Evolutionary conservation across 306 rosid species (phyloP), one percentile per base, ranked within the genome.

Genomic region (Luffa acutangula): DNA sequence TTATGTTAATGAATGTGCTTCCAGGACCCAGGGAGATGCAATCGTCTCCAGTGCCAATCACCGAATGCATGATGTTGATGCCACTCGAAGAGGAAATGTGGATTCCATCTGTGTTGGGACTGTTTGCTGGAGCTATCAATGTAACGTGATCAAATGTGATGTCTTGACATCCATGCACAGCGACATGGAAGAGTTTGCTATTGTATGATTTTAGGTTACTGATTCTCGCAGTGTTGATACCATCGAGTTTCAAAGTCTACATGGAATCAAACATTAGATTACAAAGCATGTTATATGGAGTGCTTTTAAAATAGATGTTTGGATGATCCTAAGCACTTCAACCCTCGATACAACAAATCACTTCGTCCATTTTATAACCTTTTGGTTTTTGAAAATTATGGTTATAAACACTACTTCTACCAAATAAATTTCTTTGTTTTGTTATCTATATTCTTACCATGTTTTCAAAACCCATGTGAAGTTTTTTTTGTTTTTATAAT

Each of bases 71-170:
- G 46, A 84, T 77, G n/a, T 37, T 3, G 9, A 83, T 6, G 59
- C 48, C 21, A 12, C 31, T 64, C 4, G 89, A 75, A 0, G 0
- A 0, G 0, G 71, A 84, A 4, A 86, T 6, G 79, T 83, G 86
- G 56, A 86, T 83, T 67, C 87, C 89, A 4, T 83, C 89, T 4
- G 85, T 86, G 80, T 84, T 84, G 42, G 89, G 87, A 36, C 89
- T 6, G 77, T 77, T 2, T 81, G 59, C 51, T 56, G 36, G 58
- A 83, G 75, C 2, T 70, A 18, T 9, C 2, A 15, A 76, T 3
- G 67, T 60, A 3, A 12, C 18, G 66, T 14, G 81, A 43, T 4
- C 2, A 0, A 1, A 71, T 53, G 17, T 83, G 14, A 76, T 79
- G 80, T 64, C 79, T 41, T 60, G 81, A 81, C 21, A 78, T 85